Evolutionary conservation across 2,329 filamentous ascomycete genomes (phyloP).

Genomic region (Apiospora rasikravindrae): DNA sequence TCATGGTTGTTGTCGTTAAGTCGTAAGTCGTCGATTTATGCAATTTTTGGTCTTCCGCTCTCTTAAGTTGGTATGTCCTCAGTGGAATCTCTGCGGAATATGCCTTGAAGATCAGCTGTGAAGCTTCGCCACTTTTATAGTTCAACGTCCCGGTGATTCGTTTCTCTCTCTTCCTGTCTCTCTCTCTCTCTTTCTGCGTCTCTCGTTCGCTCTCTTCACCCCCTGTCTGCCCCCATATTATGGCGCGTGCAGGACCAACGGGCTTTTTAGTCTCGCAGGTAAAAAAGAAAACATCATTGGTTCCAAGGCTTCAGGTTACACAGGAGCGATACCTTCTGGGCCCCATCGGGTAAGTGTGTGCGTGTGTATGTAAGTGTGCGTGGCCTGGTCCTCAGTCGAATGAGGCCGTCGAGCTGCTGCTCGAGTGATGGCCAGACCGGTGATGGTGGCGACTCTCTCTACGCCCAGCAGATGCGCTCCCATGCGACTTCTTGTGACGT

Average conservation of each 20-base stretch:
- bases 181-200: conserved; percentile 29
- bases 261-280: not conserved
- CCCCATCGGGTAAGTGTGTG: conserved; percentile 21
- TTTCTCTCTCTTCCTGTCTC: not conserved
- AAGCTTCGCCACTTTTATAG: conserved; percentile 45
- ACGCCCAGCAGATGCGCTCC: conserved; percentile 51
- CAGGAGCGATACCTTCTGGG: conserved; percentile 10
- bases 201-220: conserved; percentile 11
- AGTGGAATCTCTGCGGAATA: conserved; percentile 36
- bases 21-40: conserved; percentile 42
- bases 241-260: conserved; percentile 6
- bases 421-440: conserved; percentile 63
- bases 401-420: conserved; percentile 66
- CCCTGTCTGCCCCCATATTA: conserved; percentile 8
- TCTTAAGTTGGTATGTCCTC: conserved; percentile 16
- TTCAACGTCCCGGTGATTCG: conserved; percentile 31
- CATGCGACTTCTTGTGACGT: conserved; percentile 58
- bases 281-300: not conserved
- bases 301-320: conserved; percentile 10
- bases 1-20: conserved; percentile 33
- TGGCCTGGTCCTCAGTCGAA: conserved; percentile 51
- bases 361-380: not conserved
- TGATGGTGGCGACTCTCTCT: conserved; percentile 49
- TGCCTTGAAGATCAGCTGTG: conserved; percentile 42
- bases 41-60: conserved; percentile 38